Evolutionary conservation across 2,329 filamentous ascomycete genomes (phyloP).

Genomic region (Neonectria ditissima): DNA sequence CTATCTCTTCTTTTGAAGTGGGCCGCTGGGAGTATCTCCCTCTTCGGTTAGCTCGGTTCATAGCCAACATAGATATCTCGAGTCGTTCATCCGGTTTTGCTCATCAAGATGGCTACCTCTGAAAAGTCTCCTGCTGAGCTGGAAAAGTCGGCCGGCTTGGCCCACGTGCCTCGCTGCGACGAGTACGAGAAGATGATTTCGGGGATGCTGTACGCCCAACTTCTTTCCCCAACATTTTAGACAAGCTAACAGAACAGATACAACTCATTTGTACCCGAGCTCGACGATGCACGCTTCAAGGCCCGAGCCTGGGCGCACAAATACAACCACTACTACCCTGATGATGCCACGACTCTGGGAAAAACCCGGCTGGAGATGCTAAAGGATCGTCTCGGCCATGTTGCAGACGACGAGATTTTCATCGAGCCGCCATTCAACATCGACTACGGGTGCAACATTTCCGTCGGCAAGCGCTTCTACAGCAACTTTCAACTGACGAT

Average conservation of each 20-base stretch:
- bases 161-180: conserved; percentile 67
- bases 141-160: conserved; percentile 46
- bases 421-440: conserved; percentile 70
- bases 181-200: conserved; percentile 75
- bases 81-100: no score
- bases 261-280: conserved; percentile 57
- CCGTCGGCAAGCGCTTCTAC: conserved; percentile 68
- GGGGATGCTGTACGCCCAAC: conserved; percentile 65
- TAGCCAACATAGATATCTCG: no score
- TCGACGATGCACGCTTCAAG: conserved; percentile 59
- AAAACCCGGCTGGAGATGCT: conserved; percentile 53
- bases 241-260: conserved; percentile 52
- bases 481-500: conserved; percentile 65
- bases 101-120: conserved; percentile 24
- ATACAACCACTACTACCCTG: conserved; percentile 65
- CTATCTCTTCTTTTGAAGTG: conserved; percentile 35
- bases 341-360: conserved; percentile 37
- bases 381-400: conserved; percentile 56
- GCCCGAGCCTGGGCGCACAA: conserved; percentile 62
- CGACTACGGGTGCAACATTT: conserved; percentile 73
- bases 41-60: conserved; percentile 16
- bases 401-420: conserved; percentile 60
- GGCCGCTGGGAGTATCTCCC: conserved; percentile 24
- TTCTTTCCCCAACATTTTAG: accelerated
- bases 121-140: conserved; percentile 29